Percentiles rank a stretch among this genome's conserved stretches.
Conservation (phyloP, 2,329 filamentous ascomycete genomes). For the Sporothrix schenckii region DNA sequence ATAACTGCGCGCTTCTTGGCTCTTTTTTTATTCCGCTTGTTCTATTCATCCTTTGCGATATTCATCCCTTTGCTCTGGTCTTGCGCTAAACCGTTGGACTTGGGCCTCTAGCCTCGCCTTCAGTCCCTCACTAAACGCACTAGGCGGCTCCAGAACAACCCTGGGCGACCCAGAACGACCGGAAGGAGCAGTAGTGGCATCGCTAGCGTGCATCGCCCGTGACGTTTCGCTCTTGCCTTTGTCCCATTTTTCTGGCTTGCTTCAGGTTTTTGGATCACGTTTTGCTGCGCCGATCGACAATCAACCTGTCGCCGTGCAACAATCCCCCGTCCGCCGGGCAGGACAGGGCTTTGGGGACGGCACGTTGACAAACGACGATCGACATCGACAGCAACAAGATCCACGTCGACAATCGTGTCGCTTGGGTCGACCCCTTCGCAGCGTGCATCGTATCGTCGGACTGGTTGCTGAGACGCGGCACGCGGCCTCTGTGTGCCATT, state of each 20-base stretch:
- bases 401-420: neutral
- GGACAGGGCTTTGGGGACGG: neutral
- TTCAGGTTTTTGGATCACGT: neutral
- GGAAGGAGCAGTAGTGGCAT: slow-evolving; percentile 7
- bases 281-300: slow-evolving; percentile 8
- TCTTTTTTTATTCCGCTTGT: neutral
- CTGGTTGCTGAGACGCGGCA: neutral
- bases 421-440: too few species aligned
- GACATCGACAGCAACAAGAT: neutral
- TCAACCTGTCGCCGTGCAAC: neutral
- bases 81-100: slow-evolving; percentile 1
- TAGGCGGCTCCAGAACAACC: neutral
- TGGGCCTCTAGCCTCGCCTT: slow-evolving; percentile 15
- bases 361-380: neutral
- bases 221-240: slow-evolving; percentile 19
- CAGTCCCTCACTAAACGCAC: slow-evolving; percentile 15
- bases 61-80: slow-evolving; percentile 5
- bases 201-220: neutral
- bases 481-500: neutral
- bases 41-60: neutral
- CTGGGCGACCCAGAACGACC: too few species aligned
- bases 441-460: neutral
- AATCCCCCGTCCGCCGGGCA: neutral
- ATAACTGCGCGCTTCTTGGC: neutral
- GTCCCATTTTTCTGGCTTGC: slow-evolving; percentile 10